A percentile compares a stretch with the other conserved stretches of the same genome.
Evolutionary conservation across 768 basidiomycete species (phyloP).

Genomic region (Trametes punicea): DNA sequence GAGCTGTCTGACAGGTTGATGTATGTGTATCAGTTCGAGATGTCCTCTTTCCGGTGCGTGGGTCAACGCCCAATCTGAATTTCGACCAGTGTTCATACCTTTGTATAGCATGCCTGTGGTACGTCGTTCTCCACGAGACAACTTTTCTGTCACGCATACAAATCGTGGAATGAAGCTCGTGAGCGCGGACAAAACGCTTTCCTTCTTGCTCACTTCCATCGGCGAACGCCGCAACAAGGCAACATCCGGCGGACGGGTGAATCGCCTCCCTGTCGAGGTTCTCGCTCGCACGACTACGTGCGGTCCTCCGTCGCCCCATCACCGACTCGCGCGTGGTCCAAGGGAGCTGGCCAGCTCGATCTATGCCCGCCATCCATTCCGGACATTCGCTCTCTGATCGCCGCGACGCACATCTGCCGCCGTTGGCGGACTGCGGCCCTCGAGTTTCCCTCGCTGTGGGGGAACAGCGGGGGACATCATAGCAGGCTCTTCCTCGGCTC

Average conservation of each 20-base stretch:
- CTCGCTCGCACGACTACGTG: background rate
- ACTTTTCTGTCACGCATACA: background rate
- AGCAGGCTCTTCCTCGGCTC: background rate
- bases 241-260: background rate
- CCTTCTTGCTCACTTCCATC: background rate
- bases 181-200: background rate
- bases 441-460: background rate
- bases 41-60: background rate
- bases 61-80: too few species aligned
- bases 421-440: background rate
- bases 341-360: background rate
- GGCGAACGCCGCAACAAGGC: background rate
- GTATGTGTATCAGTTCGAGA: background rate
- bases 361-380: background rate
- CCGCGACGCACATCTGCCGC: background rate
- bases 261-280: background rate
- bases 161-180: background rate
- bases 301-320: background rate
- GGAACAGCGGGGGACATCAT: too few species aligned
- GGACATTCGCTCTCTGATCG: background rate
- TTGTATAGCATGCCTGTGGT: background rate
- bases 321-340: background rate
- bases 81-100: too few species aligned
- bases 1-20: too few species aligned
- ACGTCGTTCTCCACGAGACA: background rate